Base-by-base conservation (phyloP, 2,329 filamentous ascomycete species). In the Furcasterigmium furcatum region DNA sequence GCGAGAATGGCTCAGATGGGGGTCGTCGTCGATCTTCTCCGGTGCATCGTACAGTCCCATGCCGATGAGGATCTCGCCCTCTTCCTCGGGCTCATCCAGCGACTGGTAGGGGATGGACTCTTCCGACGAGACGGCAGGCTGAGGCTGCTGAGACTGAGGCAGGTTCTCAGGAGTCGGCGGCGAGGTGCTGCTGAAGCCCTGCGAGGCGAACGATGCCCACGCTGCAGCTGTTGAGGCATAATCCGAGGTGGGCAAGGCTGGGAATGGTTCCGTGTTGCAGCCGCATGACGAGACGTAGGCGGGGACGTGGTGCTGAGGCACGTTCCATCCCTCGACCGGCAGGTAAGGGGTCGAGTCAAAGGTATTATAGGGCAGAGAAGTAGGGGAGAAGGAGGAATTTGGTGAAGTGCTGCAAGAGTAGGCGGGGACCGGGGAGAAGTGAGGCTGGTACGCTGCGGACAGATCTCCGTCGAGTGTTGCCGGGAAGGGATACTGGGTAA, bases 11-110 rank as follows among this genome's bases (percentile, higher is more conserved):
- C 80, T 68, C 45, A 79, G 60, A 42, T 73, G 67, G 24, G 73
- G 67, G 45, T 78, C 75, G 18, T 70, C 65, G 8, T 73, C 64
- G 35, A 64, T 56, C 56, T 79, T 77, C 45, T 84, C 84, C 0
- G 87, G 87, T 5, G 79, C 71, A 56, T 90, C 88, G 62, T 94
- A 94, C 0, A 94, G 76, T 1, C 88, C 88, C 78, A 94, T 85
- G 18, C 88, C 88, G n/a, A 91, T 76, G 2, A 92, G 74, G 48
- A 90, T 85, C 57, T 91, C 87, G 30, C 82, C 85, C 13, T 77
- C 71, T 22, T 81, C 80, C 40, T 79, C 71, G 10, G 68, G 59
- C 32, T 80, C 73, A 25, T 77, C 73, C 20, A 80, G 63, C 6
- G 74, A 54, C 45, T 76, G 67, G 49, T 74, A 79, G 10, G 70